Base-by-base conservation (phyloP, 1,139 yeast genomes). In the Taphrina sp. region DNA sequence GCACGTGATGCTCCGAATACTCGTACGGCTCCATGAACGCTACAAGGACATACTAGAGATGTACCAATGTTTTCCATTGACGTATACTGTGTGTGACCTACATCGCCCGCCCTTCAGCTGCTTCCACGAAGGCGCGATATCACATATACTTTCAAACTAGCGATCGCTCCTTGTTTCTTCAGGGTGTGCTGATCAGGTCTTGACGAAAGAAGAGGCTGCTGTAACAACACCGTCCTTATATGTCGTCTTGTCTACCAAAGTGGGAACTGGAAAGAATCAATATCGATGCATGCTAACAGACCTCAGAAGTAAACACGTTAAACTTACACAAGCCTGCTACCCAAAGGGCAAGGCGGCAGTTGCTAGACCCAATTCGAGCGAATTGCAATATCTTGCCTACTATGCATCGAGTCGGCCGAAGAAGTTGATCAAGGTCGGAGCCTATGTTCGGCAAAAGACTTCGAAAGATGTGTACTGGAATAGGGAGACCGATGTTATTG, bases 361-460 rank as follows among this genome's bases (percentile, higher is more conserved):
- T 64, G 89, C 89, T 71, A 83, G 85, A 64, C 95, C 98, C 8
- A 90, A 90, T 68, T 81, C 95, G 1, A 87, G 95, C 14, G 97
- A 92, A 69, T 75, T 94, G 52, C 85, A 95, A 59, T 89, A 89
- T 68, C 75, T 92, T 63, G 72, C 90, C 38, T 92, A 86, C 73
- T 90, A 90, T 69, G 96, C 95, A n/a, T 83, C 95, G 39, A 85
- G 96, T 5, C 76, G 97, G 63, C 76, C 96, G 59, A 83, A 88
- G 39, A 92, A 92, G 67, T 75, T 92, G 61, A 92, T 86, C 64
- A 90, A 90, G 65, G 96, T 92, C 16, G 84, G 90, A 22, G 72
- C 73, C 7, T 88, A 83, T 66, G 70, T 92, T 58, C 77, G 78
- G 52, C 80, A 76, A 62, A 83, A 81, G 67, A 80, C 92, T n/a